These are phyloP conservation scores for Eucalyptus regnans DNA, from an alignment of 345 rosid genomes.

Conservation along the genomic window DNA sequence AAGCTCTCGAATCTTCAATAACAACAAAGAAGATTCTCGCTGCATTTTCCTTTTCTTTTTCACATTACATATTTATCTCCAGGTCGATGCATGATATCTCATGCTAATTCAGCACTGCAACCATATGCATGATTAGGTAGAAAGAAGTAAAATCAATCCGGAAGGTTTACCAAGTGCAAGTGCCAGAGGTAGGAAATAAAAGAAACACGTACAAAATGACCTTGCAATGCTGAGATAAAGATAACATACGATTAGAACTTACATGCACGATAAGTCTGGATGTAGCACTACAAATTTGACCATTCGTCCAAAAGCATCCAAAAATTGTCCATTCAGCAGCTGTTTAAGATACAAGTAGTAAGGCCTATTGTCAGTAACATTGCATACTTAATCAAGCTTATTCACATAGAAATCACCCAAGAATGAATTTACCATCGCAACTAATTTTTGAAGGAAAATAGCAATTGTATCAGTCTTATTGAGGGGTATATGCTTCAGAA, in stretches of 20 bases:
- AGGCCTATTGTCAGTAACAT: background rate
- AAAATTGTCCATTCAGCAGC: slow-evolving; percentile 87
- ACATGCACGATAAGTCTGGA: slow-evolving; percentile 91
- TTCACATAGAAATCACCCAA: background rate
- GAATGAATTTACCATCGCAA: background rate
- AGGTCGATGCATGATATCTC: background rate
- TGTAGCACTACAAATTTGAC: slow-evolving; percentile 98
- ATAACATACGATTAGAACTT: slow-evolving; percentile 11
- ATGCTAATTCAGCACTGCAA: background rate
- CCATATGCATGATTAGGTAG: background rate
- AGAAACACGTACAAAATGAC: background rate
- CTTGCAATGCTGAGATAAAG: background rate
- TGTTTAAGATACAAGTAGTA: background rate
- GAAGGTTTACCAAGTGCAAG: background rate
- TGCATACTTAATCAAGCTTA: background rate
- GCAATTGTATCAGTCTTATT: background rate
- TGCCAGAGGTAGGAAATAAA: background rate
- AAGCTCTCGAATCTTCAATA: no score
- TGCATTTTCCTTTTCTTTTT: background rate
- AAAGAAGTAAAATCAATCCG: background rate
- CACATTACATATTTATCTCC: background rate
- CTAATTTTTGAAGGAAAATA: background rate
- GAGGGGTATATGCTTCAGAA: background rate
- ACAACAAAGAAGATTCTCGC: no score
- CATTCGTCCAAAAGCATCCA: slow-evolving; percentile 97